Evolutionary conservation across 371 early-diverging fungal genomes (phyloP), one percentile per base, ranked within the genome.

Genomic region (Capillidium heterosporum): DNA sequence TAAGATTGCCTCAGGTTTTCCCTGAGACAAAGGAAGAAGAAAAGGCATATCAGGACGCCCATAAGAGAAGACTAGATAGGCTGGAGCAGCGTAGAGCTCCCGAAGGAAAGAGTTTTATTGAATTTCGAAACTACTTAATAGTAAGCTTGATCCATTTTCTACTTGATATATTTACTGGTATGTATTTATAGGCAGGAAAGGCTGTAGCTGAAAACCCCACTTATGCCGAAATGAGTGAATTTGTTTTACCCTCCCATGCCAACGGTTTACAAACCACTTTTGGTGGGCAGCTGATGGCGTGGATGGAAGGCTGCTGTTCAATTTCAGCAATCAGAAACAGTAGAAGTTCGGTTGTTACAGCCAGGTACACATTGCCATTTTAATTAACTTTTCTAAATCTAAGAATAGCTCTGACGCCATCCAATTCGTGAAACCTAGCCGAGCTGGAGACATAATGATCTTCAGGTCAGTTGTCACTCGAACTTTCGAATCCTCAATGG

Each of bases 271-370:
- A 71, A 24, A 80, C 82, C 44, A 83, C 83, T 4, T 85, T 85
- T 74, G 86, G 86, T 61, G 84, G 86, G 17, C 76, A 80, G 58
- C 80, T 85, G 42, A 82, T 85, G 71, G 69, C 72, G 32, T 83
- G 81, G 80, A 82, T 85, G 81, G 86, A 85, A 61, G 66, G 61
- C 4, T 76, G 79, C 62, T 75, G 78, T 4, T 61, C 76, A 2
- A 74, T 80, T 1, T 76, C 82, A 48, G 86, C 86, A 0, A 71
- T 69, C 55, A 70, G 81, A 24, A 67, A 80, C 28, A 66, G 74
- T 0, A 32, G 8, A 32, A 19, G n/a, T 32, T 2, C 11, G 17
- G 29, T n/a, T 24, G n/a, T 27, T 19, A 43, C 53, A 32, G 53
- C 53, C 7, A 53, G 53, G 53, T 53, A 53, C 4, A 15, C 3